Conservation (phyloP, 208 protist species). For the Crithidia fasciculata region DNA sequence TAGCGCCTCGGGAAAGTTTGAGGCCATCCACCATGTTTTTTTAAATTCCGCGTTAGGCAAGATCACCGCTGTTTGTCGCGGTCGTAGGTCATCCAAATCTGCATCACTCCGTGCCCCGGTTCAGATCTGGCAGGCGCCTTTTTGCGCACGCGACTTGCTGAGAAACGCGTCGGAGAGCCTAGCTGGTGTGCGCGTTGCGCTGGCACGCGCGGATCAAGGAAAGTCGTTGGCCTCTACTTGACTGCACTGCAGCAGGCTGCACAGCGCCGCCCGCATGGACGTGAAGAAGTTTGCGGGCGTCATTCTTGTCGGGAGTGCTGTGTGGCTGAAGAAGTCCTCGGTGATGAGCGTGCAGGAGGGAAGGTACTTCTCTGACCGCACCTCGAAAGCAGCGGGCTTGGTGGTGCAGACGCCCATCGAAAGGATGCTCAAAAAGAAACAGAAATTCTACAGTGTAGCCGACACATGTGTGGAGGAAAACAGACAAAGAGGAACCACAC, state of each 20-base stretch:
- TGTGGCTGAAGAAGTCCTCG: conserved; percentile 36
- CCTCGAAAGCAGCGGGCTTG: conserved; percentile 7
- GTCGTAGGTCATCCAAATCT: conserved; percentile 62
- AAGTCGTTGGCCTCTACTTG: conserved; percentile 36
- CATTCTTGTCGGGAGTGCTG: conserved; percentile 18
- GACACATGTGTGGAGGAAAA: neutral
- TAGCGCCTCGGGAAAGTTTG: conserved; percentile 49
- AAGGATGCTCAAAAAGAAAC: neutral
- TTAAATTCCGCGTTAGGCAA: conserved; percentile 39
- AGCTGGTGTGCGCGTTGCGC: conserved; percentile 21
- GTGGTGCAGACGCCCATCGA: conserved; percentile 35
- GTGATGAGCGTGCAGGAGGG: conserved; percentile 32
- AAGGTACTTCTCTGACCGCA: conserved; percentile 30
- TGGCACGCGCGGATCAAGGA: conserved; percentile 27
- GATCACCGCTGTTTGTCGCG: conserved; percentile 45
- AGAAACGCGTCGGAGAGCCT: conserved; percentile 41
- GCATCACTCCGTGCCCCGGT: conserved; percentile 53
- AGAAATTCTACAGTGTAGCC: neutral
- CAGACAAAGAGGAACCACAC: neutral
- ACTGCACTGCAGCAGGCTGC: conserved; percentile 38
- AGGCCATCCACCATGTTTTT: conserved; percentile 45
- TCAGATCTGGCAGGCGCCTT: conserved; percentile 38
- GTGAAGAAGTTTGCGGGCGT: conserved; percentile 50
- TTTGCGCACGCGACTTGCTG: conserved; percentile 8
- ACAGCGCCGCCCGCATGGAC: conserved; percentile 37